phyloP scores from a whole-genome alignment of 2,329 filamentous ascomycete species.

The Botryotinia globosa region DNA sequence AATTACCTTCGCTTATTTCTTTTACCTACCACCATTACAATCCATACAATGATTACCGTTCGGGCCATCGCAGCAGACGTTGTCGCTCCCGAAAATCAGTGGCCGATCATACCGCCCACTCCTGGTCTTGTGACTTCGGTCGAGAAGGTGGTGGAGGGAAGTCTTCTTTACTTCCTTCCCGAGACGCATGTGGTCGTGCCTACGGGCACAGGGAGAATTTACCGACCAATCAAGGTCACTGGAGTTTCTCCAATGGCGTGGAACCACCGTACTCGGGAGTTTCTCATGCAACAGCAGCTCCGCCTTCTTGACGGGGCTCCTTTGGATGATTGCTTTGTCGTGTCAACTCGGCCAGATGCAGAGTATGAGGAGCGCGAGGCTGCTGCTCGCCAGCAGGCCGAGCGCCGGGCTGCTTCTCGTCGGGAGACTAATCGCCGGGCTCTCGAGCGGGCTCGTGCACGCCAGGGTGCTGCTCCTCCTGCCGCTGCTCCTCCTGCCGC shows the following conservation, averaged over 20 bases:
- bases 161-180: background rate
- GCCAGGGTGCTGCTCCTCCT: too few relatives aligned
- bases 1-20: background rate
- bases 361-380: background rate
- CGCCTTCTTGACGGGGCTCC: background rate
- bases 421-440: background rate
- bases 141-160: background rate
- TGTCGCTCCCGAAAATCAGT: background rate
- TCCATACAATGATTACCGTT: background rate
- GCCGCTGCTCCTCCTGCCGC: too few relatives aligned
- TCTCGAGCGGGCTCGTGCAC: background rate
- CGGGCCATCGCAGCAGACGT: rapidly evolving
- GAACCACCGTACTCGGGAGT: background rate
- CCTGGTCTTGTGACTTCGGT: rapidly evolving
- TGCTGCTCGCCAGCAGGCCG: background rate
- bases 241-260: rapidly evolving
- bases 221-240: rapidly evolving
- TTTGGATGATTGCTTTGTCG: background rate
- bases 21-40: background rate
- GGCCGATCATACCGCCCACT: background rate
- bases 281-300: background rate
- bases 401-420: background rate
- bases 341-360: background rate
- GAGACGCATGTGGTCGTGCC: background rate
- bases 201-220: background rate